Evolutionary conservation across 78 protist species (phyloP), one percentile per base, ranked within the genome.

Genomic region (Planoprotostelium fungivorum): DNA sequence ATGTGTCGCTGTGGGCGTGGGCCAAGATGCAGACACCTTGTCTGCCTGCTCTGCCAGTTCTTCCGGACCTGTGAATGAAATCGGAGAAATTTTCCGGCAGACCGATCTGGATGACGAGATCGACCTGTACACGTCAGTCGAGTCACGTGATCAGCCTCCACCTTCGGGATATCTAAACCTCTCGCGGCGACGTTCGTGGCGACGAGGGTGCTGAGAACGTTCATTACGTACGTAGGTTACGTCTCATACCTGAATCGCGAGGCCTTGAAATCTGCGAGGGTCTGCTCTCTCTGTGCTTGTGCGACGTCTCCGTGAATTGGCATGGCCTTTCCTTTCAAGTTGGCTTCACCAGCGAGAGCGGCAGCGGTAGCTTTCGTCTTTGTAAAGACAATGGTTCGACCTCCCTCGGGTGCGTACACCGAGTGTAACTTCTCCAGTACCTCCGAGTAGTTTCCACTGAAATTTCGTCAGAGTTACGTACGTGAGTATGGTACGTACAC

Each of bases 301-400:
- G 95, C 38, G 90, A 99, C 96, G 93, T 99, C 99, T 39, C 99
- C 99, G 92, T 99, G 99, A 36, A 99, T 98, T n/a, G 96, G 31
- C 73, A 51, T 51, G 31, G 73, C 73, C 73, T 51, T 51, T 51
- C 73, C 73, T 25, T 16, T 51, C 5, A 51, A 5, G 5, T 51
- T 51, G 73, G 73, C 73, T 51, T 51, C 31, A 25, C 31, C 5
- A 5, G 73, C 73, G 31, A 51, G 73, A 25, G 5, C 31, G 5
- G 73, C 5, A 51, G 31, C 5, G 5, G 31, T 16, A 51, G 73
- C 73, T 51, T 51, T 51, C 16, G 73, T 51, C 16, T 16, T 16
- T 25, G 31, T 25, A 16, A 51, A 51, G 31, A 51, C 73, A 16
- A 51, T 51, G 31, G 73, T 51, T 51, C 73, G 5, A 25, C 73